Percentiles rank a stretch among this genome's conserved stretches.
Conservation (phyloP, 225 moss, liverwort and hornwort species). For the Sphagnum contortum region DNA sequence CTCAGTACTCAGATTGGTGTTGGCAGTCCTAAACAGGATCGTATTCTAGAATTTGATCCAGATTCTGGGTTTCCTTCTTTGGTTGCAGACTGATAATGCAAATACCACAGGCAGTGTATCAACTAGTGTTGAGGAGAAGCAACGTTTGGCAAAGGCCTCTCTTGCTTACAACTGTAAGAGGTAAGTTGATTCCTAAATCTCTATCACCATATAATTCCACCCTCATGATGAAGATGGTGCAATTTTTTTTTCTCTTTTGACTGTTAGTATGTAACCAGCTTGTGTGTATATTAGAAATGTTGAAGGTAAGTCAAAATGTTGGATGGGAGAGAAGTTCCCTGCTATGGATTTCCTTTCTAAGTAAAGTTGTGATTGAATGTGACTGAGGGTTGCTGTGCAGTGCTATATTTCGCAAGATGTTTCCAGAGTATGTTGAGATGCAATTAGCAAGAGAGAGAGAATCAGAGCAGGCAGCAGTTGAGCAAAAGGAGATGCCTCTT, state of each 20-base stretch:
- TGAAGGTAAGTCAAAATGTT: too few relatives aligned
- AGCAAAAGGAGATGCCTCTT: slow-evolving; percentile 34
- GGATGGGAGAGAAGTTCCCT: too few relatives aligned
- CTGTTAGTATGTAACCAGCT: too few relatives aligned
- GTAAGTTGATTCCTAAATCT: slow-evolving; percentile 11
- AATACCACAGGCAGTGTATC: slow-evolving; percentile 98
- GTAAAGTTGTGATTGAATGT: neutral
- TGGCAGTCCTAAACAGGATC: neutral
- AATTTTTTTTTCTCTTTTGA: too few relatives aligned
- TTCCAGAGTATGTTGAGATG: slow-evolving; percentile 93
- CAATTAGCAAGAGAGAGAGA: slow-evolving; percentile 88
- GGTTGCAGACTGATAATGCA: slow-evolving; percentile 82
- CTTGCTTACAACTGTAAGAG: slow-evolving; percentile 88
- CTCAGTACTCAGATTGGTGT: neutral
- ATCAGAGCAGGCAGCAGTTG: slow-evolving; percentile 72
- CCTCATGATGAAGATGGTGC: too few relatives aligned
- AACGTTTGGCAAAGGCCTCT: slow-evolving; percentile 70
- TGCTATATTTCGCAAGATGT: slow-evolving; percentile 88
- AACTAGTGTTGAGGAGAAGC: slow-evolving; percentile 85
- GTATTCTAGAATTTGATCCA: neutral
- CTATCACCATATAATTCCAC: too few relatives aligned
- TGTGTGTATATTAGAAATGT: too few relatives aligned
- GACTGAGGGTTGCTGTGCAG: slow-evolving; percentile 23
- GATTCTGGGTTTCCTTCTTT: too few relatives aligned
- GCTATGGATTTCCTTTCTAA: too few relatives aligned